Conservation (phyloP, 2,329 filamentous ascomycete species). For the Fusarium mexicanum region DNA sequence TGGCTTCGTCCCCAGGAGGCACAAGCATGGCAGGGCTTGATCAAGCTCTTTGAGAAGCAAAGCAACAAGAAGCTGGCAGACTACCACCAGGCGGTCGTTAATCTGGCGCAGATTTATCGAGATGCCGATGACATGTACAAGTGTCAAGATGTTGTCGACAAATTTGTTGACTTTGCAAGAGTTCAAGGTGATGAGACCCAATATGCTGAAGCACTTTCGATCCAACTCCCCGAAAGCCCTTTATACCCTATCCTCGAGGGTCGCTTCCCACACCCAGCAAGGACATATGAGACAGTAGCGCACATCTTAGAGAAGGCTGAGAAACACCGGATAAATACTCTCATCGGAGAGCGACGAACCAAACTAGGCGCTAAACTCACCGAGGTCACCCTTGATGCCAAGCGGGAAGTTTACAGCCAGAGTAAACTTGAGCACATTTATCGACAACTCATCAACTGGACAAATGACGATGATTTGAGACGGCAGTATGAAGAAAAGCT, state of each 20-base stretch:
- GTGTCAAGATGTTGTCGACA: slow-evolving; percentile 77
- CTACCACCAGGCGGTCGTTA: slow-evolving; percentile 78
- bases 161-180: slow-evolving; percentile 79
- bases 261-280: slow-evolving; percentile 79
- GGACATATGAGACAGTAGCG: slow-evolving; percentile 83
- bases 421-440: slow-evolving; percentile 86
- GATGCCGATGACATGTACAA: slow-evolving; percentile 71
- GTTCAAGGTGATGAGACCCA: slow-evolving; percentile 76
- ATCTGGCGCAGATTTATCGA: slow-evolving; percentile 78
- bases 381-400: slow-evolving; percentile 87
- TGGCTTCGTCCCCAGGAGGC: slow-evolving; percentile 76
- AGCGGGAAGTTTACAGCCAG: slow-evolving; percentile 79
- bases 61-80: slow-evolving; percentile 73
- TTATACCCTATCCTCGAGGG: slow-evolving; percentile 87
- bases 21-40: slow-evolving; percentile 91
- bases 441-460: slow-evolving; percentile 88
- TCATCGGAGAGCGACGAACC: slow-evolving; percentile 89
- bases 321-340: slow-evolving; percentile 85
- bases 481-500: slow-evolving; percentile 92
- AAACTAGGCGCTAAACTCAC: slow-evolving; percentile 84
- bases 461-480: slow-evolving; percentile 83
- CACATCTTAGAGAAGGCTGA: slow-evolving; percentile 88
- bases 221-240: slow-evolving; percentile 82
- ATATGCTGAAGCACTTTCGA: slow-evolving; percentile 77
- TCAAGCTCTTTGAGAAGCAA: slow-evolving; percentile 86